Evolutionary conservation across 2,329 filamentous ascomycete genomes (phyloP).

Genomic region (Fusarium secorum): DNA sequence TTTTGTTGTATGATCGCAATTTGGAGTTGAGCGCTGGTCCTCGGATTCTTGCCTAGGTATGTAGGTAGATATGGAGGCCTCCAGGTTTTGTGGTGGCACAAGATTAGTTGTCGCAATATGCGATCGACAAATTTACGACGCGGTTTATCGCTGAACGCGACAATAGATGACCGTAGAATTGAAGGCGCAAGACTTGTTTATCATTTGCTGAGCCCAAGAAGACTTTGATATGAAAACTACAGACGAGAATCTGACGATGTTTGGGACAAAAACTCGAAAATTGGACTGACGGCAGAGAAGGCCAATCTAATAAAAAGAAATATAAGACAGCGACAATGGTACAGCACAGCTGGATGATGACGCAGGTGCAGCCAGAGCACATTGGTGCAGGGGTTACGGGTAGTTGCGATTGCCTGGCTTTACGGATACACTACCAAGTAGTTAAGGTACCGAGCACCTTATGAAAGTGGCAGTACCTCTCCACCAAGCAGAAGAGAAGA

Average conservation of each 20-base stretch:
- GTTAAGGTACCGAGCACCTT: neutral
- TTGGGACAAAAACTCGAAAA: conserved; percentile 2
- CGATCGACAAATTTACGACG: conserved; percentile 21
- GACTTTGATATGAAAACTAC: neutral
- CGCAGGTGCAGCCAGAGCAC: conserved; percentile 34
- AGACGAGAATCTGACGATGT: conserved; percentile 8
- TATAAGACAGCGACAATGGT: conserved; percentile 5
- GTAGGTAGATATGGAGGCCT: conserved; percentile 20
- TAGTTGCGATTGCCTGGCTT: neutral
- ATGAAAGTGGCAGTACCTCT: conserved; percentile 1
- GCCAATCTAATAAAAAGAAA: conserved; percentile 13
- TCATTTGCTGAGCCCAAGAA: neutral
- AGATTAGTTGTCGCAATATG: conserved; percentile 19
- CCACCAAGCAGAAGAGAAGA: neutral
- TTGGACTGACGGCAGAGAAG: neutral
- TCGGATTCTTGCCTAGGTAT: neutral
- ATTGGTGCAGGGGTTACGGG: conserved; percentile 18
- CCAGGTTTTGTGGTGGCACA: conserved; percentile 7
- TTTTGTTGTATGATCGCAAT: neutral
- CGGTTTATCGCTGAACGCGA: conserved; percentile 15
- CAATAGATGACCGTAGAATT: neutral
- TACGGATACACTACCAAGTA: neutral
- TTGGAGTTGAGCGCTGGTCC: neutral
- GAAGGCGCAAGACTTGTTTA: neutral
- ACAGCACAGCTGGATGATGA: conserved; percentile 24